Evolutionary conservation across 148 eudicot species (phyloP).

Genomic region (Heliamphora exappendiculata): DNA sequence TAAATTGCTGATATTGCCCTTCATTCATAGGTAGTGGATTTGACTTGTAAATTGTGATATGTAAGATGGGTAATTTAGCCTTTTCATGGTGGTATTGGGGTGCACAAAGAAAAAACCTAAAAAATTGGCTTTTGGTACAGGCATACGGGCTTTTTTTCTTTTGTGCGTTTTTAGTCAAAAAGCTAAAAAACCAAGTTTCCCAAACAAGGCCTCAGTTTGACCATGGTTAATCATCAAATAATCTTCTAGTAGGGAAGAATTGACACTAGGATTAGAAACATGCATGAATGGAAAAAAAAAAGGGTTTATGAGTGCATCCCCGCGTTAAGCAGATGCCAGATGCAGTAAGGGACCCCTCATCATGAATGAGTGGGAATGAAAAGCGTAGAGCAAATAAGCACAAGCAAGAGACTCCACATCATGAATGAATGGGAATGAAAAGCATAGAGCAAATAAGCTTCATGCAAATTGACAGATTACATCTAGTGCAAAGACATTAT

Average conservation of each 20-base stretch:
- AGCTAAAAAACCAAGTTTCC: no score
- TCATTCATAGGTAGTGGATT: no score
- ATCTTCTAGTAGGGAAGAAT: not conserved
- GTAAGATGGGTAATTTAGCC: no score
- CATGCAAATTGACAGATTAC: not conserved
- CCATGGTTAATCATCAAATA: not conserved
- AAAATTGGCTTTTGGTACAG: no score
- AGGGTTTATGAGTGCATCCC: no score
- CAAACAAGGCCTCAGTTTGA: no score
- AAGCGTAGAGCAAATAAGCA: not conserved
- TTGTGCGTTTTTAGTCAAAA: no score
- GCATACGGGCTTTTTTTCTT: no score
- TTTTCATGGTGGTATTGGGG: no score
- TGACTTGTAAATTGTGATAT: no score
- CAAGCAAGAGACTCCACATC: not conserved
- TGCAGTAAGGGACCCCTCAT: not conserved
- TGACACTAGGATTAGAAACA: not conserved
- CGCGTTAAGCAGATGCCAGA: not conserved
- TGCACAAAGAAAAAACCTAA: no score
- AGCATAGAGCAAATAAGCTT: not conserved
- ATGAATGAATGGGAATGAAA: not conserved
- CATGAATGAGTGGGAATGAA: not conserved
- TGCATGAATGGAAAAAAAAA: not conserved
- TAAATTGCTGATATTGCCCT: no score
- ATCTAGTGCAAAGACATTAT: constrained; percentile 3